Evolutionary conservation across 192 early-diverging fungal species (phyloP).

Genomic region (Obelidium mucronatum): DNA sequence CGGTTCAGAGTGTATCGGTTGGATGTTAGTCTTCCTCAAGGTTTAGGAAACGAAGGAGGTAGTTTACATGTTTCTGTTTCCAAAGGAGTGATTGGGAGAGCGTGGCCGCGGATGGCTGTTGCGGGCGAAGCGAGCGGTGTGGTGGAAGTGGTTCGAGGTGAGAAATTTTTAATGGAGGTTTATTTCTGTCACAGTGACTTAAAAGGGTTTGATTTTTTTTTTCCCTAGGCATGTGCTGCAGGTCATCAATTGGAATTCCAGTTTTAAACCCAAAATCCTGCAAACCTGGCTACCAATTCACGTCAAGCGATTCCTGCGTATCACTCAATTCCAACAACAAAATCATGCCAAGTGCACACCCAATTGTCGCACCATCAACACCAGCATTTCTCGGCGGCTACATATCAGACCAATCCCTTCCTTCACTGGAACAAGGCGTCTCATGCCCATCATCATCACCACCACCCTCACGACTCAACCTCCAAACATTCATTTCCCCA

Average conservation of each 20-base stretch:
- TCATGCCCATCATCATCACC: neutral
- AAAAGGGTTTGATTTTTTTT: neutral
- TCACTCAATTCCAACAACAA: too few relatives aligned
- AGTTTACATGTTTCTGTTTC: neutral
- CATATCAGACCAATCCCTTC: neutral
- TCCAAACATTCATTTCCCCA: neutral
- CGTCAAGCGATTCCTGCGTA: neutral
- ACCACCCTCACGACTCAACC: neutral
- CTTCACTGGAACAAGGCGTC: neutral
- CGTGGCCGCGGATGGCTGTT: neutral
- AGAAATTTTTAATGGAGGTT: too few relatives aligned
- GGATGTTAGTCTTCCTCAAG: neutral
- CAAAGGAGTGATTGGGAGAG: neutral
- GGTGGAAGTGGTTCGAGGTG: too few relatives aligned
- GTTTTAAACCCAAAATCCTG: neutral
- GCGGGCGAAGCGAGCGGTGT: neutral
- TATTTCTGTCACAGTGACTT: neutral
- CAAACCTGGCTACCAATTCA: slow-evolving; percentile 6
- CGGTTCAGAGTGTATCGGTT: neutral
- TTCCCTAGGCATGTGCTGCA: slow-evolving; percentile 7
- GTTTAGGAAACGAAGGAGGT: neutral
- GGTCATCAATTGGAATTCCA: neutral
- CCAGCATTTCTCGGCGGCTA: slow-evolving; percentile 6
- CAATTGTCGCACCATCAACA: neutral
- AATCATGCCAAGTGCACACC: neutral